A percentile compares a stretch with the other conserved stretches of the same genome.
phyloP scores from a whole-genome alignment of 805 yeast genomes.

The Lipomyces mesembrius region DNA sequence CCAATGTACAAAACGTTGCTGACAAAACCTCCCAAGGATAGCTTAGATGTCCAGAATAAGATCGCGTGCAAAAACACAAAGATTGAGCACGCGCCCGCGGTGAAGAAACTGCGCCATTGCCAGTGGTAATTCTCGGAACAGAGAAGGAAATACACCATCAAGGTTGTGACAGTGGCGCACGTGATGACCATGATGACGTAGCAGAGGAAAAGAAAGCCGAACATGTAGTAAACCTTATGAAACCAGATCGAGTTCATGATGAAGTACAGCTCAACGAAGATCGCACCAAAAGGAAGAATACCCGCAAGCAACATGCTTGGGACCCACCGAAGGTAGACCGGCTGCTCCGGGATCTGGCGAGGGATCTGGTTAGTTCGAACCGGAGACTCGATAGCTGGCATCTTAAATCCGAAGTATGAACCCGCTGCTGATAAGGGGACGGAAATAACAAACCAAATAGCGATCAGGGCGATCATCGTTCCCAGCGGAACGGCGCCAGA shows the following conservation, averaged over 20 bases:
- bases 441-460: constrained; percentile 84
- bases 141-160: constrained; percentile 80
- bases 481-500: constrained; percentile 96
- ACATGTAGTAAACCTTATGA: constrained; percentile 93
- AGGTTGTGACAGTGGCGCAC: constrained; percentile 75
- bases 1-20: constrained; percentile 82
- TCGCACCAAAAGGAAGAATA: constrained; percentile 90
- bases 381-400: constrained; percentile 64
- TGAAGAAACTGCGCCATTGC: constrained; percentile 92
- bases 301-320: constrained; percentile 80
- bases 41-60: constrained; percentile 50
- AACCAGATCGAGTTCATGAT: constrained; percentile 92
- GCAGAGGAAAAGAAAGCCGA: constrained; percentile 92
- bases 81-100: constrained; percentile 86
- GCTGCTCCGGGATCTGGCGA: constrained; percentile 92
- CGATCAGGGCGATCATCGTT: constrained; percentile 77
- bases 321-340: constrained; percentile 72
- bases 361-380: constrained; percentile 94
- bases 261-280: constrained; percentile 93
- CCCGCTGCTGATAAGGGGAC: constrained; percentile 84
- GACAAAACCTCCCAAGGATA: constrained; percentile 74
- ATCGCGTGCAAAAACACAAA: constrained; percentile 86
- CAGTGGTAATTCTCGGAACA: constrained; percentile 93
- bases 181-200: constrained; percentile 81
- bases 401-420: constrained; percentile 76